These are phyloP conservation scores for Zelonia costaricensis DNA, from an alignment of 208 protist genomes.

Conservation along the genomic window DNA sequence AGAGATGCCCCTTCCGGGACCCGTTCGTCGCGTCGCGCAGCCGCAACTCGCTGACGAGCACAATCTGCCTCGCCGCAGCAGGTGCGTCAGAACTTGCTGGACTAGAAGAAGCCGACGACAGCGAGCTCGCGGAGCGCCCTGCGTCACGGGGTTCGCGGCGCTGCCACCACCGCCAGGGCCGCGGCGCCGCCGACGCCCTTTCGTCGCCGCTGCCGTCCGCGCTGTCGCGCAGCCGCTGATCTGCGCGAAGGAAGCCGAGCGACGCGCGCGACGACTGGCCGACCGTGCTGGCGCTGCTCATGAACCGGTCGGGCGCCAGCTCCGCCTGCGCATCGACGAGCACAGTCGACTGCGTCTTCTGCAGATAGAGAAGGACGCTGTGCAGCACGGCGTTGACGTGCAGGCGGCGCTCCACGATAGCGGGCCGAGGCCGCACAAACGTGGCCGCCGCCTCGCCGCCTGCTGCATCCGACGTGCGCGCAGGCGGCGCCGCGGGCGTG, in stretches of 20 bases:
- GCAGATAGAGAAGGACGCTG: slow-evolving; percentile 67
- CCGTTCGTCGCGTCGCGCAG: slow-evolving; percentile 51
- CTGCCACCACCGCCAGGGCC: no score
- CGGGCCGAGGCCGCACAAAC: not conserved
- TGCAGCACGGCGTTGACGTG: slow-evolving; percentile 60
- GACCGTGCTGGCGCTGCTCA: slow-evolving; percentile 19
- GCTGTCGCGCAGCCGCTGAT: slow-evolving; percentile 14
- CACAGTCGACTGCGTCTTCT: slow-evolving; percentile 44
- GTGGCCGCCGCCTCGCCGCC: not conserved
- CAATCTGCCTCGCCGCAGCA: slow-evolving; percentile 4
- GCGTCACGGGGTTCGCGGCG: not conserved
- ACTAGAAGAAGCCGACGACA: not conserved
- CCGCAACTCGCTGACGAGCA: slow-evolving; percentile 41
- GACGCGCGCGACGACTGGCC: slow-evolving; percentile 9
- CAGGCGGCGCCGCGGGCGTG: not conserved
- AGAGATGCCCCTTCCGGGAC: slow-evolving; percentile 56
- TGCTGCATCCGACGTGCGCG: not conserved
- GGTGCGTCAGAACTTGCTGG: not conserved
- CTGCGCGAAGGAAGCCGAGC: slow-evolving; percentile 10
- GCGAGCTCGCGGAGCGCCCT: not conserved
- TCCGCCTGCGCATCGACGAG: slow-evolving; percentile 46
- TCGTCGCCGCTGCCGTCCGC: not conserved
- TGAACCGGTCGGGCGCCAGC: slow-evolving; percentile 60
- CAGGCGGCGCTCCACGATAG: slow-evolving; percentile 32
- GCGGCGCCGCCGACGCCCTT: no score